Conservation (phyloP, 257 asterid genomes). For the Forsythia viridissima region DNA sequence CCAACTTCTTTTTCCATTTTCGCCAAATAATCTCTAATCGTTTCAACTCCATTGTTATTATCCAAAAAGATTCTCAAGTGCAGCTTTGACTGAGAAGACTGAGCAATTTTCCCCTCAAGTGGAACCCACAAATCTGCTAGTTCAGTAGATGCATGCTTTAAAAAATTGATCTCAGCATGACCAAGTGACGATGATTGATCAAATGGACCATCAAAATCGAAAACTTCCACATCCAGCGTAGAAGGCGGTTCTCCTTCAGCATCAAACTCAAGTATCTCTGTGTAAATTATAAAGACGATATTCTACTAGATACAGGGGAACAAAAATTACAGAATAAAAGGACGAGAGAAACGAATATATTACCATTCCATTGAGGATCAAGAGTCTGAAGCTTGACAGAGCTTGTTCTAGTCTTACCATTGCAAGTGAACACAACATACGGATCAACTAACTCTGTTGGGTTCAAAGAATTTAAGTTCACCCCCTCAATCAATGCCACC, state of each 20-base stretch:
- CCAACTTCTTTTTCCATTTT: slow-evolving; percentile 92
- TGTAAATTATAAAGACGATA: slow-evolving; percentile 15
- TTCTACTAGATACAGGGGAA: slow-evolving; percentile 4
- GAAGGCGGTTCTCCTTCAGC: slow-evolving; percentile 94
- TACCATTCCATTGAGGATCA: slow-evolving; percentile 92
- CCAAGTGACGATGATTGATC: slow-evolving; percentile 80
- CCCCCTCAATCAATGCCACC: slow-evolving; percentile 75
- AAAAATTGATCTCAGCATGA: slow-evolving; percentile 81
- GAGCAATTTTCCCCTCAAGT: slow-evolving; percentile 83
- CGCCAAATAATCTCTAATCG: slow-evolving; percentile 78
- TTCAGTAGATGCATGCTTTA: slow-evolving; percentile 77
- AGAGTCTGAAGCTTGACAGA: slow-evolving; percentile 87
- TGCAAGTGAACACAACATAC: slow-evolving; percentile 83
- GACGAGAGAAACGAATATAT: neutral
- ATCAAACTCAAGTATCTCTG: slow-evolving; percentile 94
- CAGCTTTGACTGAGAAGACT: slow-evolving; percentile 72
- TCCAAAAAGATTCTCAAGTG: slow-evolving; percentile 84
- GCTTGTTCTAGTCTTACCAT: slow-evolving; percentile 90
- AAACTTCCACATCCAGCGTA: slow-evolving; percentile 78
- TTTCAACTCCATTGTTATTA: slow-evolving; percentile 84
- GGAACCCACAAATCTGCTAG: slow-evolving; percentile 91
- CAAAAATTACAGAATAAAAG: neutral
- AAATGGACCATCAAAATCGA: slow-evolving; percentile 83
- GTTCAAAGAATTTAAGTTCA: slow-evolving; percentile 51
- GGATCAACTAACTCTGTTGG: slow-evolving; percentile 66